phyloP scores from a whole-genome alignment of 352 stramenopile species.

The Pythium biforme region DNA sequence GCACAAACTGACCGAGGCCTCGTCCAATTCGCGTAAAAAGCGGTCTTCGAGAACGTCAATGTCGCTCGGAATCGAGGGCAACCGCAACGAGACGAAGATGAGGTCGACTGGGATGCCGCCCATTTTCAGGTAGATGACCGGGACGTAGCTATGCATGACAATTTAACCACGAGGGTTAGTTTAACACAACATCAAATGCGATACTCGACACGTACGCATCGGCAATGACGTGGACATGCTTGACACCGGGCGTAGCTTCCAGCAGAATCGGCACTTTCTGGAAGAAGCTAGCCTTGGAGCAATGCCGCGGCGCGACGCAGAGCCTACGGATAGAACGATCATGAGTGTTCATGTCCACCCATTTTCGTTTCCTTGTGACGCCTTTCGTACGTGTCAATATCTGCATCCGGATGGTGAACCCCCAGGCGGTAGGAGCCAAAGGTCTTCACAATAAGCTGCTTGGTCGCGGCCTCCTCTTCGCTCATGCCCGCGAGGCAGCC shows the following conservation, averaged over 20 bases:
- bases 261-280: slow-evolving; percentile 76
- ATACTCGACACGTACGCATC: slow-evolving; percentile 80
- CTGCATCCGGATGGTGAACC: slow-evolving; percentile 81
- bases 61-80: slow-evolving; percentile 56
- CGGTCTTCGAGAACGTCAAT: slow-evolving; percentile 83
- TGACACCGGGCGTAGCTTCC: slow-evolving; percentile 65
- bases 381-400: slow-evolving; percentile 75
- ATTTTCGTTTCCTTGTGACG: neutral
- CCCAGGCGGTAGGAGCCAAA: slow-evolving; percentile 92
- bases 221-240: slow-evolving; percentile 76
- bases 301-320: slow-evolving; percentile 80
- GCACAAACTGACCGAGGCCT: slow-evolving; percentile 50
- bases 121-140: slow-evolving; percentile 94
- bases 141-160: slow-evolving; percentile 60
- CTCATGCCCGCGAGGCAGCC: slow-evolving; percentile 38
- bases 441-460: slow-evolving; percentile 69
- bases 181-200: neutral
- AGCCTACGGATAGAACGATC: slow-evolving; percentile 46
- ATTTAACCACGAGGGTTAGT: neutral
- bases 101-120: slow-evolving; percentile 91
- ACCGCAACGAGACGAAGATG: slow-evolving; percentile 86
- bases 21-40: slow-evolving; percentile 89
- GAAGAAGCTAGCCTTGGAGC: slow-evolving; percentile 87
- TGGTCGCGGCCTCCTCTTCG: slow-evolving; percentile 40
- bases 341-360: slow-evolving; percentile 2